Evolutionary conservation across 805 yeast species (phyloP).

Genomic region (Wickerhamomyces silvicola): DNA sequence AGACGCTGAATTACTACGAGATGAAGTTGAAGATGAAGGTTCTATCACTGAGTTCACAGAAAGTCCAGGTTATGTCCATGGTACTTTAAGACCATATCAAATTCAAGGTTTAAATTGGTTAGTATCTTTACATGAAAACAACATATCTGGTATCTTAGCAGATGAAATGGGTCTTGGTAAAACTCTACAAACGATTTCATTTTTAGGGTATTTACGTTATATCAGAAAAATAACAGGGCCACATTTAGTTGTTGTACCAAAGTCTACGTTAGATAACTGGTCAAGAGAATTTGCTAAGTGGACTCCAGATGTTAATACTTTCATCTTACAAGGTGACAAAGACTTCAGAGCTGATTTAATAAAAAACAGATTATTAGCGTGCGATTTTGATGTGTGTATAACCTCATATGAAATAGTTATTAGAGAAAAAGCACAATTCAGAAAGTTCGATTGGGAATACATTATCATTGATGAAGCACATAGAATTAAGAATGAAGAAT

Average conservation of each 20-base stretch:
- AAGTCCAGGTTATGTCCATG: slow-evolving; percentile 69
- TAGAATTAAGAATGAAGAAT: slow-evolving; percentile 64
- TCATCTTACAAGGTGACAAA: slow-evolving; percentile 70
- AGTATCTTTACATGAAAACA: slow-evolving; percentile 58
- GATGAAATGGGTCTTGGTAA: slow-evolving; percentile 88
- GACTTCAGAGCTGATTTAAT: slow-evolving; percentile 55
- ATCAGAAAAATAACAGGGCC: slow-evolving; percentile 60
- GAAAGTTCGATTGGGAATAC: slow-evolving; percentile 69
- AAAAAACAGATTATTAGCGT: slow-evolving; percentile 40
- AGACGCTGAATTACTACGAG: slow-evolving; percentile 66
- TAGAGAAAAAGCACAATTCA: slow-evolving; percentile 60
- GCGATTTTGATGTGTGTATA: slow-evolving; percentile 63
- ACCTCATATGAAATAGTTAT: slow-evolving; percentile 70
- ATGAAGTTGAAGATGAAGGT: slow-evolving; percentile 36
- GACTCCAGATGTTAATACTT: slow-evolving; percentile 73
- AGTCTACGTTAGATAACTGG: slow-evolving; percentile 80
- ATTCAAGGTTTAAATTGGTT: slow-evolving; percentile 80
- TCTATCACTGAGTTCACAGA: slow-evolving; percentile 68
- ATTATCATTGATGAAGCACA: slow-evolving; percentile 81
- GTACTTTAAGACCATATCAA: slow-evolving; percentile 65
- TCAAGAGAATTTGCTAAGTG: slow-evolving; percentile 66
- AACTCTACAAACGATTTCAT: slow-evolving; percentile 70
- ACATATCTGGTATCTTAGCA: slow-evolving; percentile 69
- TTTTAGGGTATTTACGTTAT: slow-evolving; percentile 62
- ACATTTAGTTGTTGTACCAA: slow-evolving; percentile 70